Evolutionary conservation across 768 basidiomycete species (phyloP).

Genomic region (Hortiboletus campestris): DNA sequence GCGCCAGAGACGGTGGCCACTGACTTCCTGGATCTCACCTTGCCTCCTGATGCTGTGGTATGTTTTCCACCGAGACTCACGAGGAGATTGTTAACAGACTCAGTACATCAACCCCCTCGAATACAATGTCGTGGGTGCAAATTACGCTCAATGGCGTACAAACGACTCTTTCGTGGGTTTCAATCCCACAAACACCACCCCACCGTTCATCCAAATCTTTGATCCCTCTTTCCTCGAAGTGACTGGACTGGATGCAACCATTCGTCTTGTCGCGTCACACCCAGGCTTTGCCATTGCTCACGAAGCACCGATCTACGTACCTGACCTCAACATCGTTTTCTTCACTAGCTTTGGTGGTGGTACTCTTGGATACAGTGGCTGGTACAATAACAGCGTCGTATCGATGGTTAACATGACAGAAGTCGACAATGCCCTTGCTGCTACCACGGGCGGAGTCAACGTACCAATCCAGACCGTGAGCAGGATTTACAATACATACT

Average conservation of each 20-base stretch:
- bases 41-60: constrained; percentile 27
- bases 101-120: constrained; percentile 52
- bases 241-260: constrained; percentile 55
- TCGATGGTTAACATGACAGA: constrained; percentile 60
- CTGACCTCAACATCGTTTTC: constrained; percentile 64
- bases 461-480: constrained; percentile 46
- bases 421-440: constrained; percentile 45
- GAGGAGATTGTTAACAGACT: background rate
- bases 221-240: constrained; percentile 54
- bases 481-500: background rate
- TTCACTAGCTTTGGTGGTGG: constrained; percentile 75
- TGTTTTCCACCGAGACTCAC: background rate
- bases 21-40: background rate
- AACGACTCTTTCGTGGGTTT: constrained; percentile 44
- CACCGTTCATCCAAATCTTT: constrained; percentile 61
- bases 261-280: constrained; percentile 62
- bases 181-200: constrained; percentile 59
- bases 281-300: constrained; percentile 71
- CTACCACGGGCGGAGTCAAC: constrained; percentile 39
- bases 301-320: constrained; percentile 70
- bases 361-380: constrained; percentile 58
- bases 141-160: constrained; percentile 37
- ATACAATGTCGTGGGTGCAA: constrained; percentile 52
- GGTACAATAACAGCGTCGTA: constrained; percentile 61
- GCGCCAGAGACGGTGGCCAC: background rate